Percentiles rank a stretch among this genome's conserved stretches.
These are phyloP conservation scores for Kazachstania martiniae DNA, from an alignment of 805 yeast species.

Conservation along the genomic window DNA sequence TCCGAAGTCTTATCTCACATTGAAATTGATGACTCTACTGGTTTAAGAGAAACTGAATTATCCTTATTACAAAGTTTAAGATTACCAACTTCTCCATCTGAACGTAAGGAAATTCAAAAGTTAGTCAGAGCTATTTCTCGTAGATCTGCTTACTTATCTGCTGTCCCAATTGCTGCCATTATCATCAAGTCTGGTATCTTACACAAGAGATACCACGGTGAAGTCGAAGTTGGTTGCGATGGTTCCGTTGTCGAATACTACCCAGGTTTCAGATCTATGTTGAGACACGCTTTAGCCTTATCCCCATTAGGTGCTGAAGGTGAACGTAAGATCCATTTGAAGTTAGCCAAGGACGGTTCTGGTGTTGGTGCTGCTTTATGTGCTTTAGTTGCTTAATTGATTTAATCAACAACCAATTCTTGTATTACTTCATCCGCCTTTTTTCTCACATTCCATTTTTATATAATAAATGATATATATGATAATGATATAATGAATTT, in stretches of 20 bases:
- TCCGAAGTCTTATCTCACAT: slow-evolving; percentile 75
- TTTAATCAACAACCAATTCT: too few relatives aligned
- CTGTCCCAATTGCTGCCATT: slow-evolving; percentile 84
- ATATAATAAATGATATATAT: too few relatives aligned
- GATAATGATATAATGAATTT: too few relatives aligned
- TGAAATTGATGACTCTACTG: slow-evolving; percentile 73
- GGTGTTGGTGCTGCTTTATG: slow-evolving; percentile 97
- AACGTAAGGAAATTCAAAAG: slow-evolving; percentile 62
- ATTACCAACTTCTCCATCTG: slow-evolving; percentile 57
- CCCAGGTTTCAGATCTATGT: slow-evolving; percentile 75
- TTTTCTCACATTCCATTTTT: too few relatives aligned
- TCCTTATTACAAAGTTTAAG: slow-evolving; percentile 55
- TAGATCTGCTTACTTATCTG: slow-evolving; percentile 80
- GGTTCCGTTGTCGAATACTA: slow-evolving; percentile 91
- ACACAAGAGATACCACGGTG: slow-evolving; percentile 42
- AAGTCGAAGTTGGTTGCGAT: slow-evolving; percentile 90
- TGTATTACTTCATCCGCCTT: too few relatives aligned
- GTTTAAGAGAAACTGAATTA: slow-evolving; percentile 58
- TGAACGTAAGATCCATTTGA: slow-evolving; percentile 61
- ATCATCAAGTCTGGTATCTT: slow-evolving; percentile 56
- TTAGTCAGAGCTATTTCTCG: slow-evolving; percentile 74
- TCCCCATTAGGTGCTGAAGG: slow-evolving; percentile 66
- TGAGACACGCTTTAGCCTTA: slow-evolving; percentile 66
- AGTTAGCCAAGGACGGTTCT: slow-evolving; percentile 87
- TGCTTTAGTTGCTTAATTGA: slow-evolving; percentile 41